Evolutionary conservation across 75 land plant species (phyloP).

Genomic region (Selaginella tamariscina): DNA sequence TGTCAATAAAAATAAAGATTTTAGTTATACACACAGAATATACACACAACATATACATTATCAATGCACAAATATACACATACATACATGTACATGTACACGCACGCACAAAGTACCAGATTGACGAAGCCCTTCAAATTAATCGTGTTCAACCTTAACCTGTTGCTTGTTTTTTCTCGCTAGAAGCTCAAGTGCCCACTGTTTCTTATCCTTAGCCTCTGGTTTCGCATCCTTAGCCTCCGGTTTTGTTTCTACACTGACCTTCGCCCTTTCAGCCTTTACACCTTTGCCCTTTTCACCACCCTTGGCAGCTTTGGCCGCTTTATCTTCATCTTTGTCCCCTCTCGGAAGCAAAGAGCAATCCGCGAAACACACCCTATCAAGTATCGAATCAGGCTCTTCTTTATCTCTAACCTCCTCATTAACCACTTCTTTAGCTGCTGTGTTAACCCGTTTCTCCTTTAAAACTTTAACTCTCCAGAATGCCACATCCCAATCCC

Average conservation of each 20-base stretch:
- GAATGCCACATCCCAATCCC: conserved; percentile 86
- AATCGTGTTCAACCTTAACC: conserved; percentile 14
- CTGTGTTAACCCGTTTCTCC: conserved; percentile 40
- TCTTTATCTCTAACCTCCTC: conserved; percentile 15
- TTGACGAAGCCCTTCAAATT: conserved; percentile 40
- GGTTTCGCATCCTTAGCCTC: neutral
- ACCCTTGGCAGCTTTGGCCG: neutral
- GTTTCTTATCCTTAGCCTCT: conserved; percentile 42
- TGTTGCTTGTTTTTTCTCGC: conserved; percentile 50
- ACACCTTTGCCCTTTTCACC: neutral
- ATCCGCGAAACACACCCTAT: conserved; percentile 86
- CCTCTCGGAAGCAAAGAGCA: conserved; percentile 72
- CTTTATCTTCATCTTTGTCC: neutral
- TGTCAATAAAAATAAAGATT: conserved; percentile 14
- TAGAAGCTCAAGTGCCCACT: conserved; percentile 86
- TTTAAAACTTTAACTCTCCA: conserved; percentile 32
- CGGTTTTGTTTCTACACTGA: neutral
- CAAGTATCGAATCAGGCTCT: conserved; percentile 46
- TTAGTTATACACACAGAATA: neutral
- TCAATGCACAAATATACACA: conserved; percentile 10
- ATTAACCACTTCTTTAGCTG: conserved; percentile 39
- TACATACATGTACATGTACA: neutral
- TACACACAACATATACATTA: neutral
- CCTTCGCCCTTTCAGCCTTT: neutral
- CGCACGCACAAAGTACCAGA: conserved; percentile 34